Evolutionary conservation across 345 rosid species (phyloP), one percentile per base, ranked within the genome.

Genomic region (Murraya koenigii): DNA sequence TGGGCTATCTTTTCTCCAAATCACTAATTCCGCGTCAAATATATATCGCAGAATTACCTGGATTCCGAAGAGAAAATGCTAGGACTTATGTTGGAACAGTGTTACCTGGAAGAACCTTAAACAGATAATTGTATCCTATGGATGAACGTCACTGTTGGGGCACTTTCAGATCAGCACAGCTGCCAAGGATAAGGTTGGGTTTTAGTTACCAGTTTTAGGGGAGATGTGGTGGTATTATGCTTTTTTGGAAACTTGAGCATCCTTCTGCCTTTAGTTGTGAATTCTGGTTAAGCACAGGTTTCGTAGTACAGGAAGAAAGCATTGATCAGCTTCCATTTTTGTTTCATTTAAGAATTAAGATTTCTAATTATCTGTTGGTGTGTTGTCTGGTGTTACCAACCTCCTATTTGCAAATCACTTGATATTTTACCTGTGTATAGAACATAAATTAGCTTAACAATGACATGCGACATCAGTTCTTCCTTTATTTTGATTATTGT

Each of bases 61-160:
- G 41, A 30, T 55, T 73, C 68, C 55, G 1, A 60, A 39, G 68
- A 44, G 76, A 58, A 26, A 60, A 55, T 26, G 33, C 32, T 7
- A 22, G 35, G 75, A 64, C 6, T 15, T 7, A 11, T 56, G 73
- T 30, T 30, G 2, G 2, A 30, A 30, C 2, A 30, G 32, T 30
- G 35, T 26, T 36, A 61, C 67, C 49, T 9, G 38, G 77, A 38
- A 75, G 72, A 80, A 38, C 72, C 26, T 70, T 17, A 25, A 41
- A 52, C n/a, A 54, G 72, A 64, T 49, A 80, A 26, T 19, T 26
- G 60, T 30, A 62, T 64, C n/a, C 26, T 41, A 8, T 5, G 78
- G n/a, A 70, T 28, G 79, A 73, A 41, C 67, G 28, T 73, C 30
- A 19, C 36, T 77, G 4, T n/a, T 15, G 8, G 3, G 15, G 60